Evolutionary conservation across 164 flowering plant genomes (phyloP).

Genomic region (Santalum album): DNA sequence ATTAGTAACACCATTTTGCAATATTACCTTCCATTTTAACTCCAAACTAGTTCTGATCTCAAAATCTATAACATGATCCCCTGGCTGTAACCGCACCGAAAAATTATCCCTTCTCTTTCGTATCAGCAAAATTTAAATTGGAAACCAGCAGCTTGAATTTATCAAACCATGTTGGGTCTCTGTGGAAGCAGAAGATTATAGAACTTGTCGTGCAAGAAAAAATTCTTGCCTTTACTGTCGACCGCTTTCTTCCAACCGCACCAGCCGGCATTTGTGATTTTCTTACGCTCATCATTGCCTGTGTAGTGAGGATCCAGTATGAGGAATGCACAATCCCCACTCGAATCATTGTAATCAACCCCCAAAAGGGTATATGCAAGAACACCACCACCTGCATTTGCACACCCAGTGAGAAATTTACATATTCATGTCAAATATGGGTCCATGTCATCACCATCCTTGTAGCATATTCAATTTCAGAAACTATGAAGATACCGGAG

Average conservation of each 20-base stretch:
- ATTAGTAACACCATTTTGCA: too few relatives aligned
- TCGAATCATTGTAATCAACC: conserved; percentile 77
- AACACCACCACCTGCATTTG: conserved; percentile 86
- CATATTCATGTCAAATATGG: too few relatives aligned
- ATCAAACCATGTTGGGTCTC: conserved; percentile 78
- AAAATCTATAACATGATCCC: too few relatives aligned
- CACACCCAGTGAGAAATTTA: neutral
- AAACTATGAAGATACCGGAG: too few relatives aligned
- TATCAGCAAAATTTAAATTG: too few relatives aligned
- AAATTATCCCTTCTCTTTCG: too few relatives aligned
- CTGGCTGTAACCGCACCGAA: too few relatives aligned
- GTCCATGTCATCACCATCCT: neutral
- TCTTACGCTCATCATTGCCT: conserved; percentile 72
- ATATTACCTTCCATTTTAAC: too few relatives aligned
- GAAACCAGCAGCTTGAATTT: too few relatives aligned
- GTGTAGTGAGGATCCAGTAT: conserved; percentile 95
- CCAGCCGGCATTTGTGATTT: conserved; percentile 86
- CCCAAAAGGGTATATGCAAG: conserved; percentile 92
- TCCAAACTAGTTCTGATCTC: too few relatives aligned
- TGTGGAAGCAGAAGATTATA: conserved; percentile 91
- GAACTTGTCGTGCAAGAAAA: conserved; percentile 86
- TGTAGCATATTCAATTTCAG: too few relatives aligned
- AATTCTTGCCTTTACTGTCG: conserved; percentile 78
- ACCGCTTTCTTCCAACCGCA: conserved; percentile 96
- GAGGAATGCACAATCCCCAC: conserved; percentile 91